phyloP scores from a whole-genome alignment of 495 filamentous ascomycete species.

The Neurospora sp. region DNA sequence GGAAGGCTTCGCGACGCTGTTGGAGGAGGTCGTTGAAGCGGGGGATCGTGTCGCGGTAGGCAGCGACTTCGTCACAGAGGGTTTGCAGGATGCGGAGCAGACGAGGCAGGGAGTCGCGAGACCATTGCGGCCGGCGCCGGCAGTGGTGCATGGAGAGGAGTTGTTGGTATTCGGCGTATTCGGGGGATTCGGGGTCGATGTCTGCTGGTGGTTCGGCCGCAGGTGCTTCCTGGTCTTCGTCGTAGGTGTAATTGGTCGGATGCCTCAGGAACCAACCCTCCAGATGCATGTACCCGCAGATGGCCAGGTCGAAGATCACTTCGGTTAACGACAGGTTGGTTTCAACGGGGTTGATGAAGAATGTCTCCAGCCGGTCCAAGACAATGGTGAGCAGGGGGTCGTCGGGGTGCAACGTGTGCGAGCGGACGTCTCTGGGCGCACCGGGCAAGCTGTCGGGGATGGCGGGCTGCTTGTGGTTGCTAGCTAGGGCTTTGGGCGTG shows the following conservation, averaged over 20 bases:
- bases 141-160: slow-evolving; percentile 36
- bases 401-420: slow-evolving; percentile 53
- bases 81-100: slow-evolving; percentile 40
- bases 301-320: slow-evolving; percentile 67
- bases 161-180: slow-evolving; percentile 34
- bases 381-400: slow-evolving; percentile 70
- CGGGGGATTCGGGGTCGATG: slow-evolving; percentile 25
- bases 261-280: slow-evolving; percentile 86
- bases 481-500: slow-evolving; percentile 40
- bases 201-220: not conserved
- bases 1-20: slow-evolving; percentile 58
- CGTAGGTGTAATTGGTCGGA: slow-evolving; percentile 48
- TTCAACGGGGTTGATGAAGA: slow-evolving; percentile 83
- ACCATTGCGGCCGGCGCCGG: slow-evolving; percentile 41
- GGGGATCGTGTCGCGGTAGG: slow-evolving; percentile 57
- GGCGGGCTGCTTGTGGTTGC: slow-evolving; percentile 39
- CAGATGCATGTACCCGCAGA: slow-evolving; percentile 70
- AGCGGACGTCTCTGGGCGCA: slow-evolving; percentile 43
- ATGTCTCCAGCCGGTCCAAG: slow-evolving; percentile 58
- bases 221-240: slow-evolving; percentile 25
- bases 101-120: slow-evolving; percentile 33
- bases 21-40: slow-evolving; percentile 69
- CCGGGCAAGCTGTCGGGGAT: slow-evolving; percentile 42
- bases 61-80: slow-evolving; percentile 54
- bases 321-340: slow-evolving; percentile 82